A percentile compares a stretch with the other conserved stretches of the same genome.
Evolutionary conservation across 2,329 filamentous ascomycete species (phyloP).

Genomic region (Ustulina deusta): DNA sequence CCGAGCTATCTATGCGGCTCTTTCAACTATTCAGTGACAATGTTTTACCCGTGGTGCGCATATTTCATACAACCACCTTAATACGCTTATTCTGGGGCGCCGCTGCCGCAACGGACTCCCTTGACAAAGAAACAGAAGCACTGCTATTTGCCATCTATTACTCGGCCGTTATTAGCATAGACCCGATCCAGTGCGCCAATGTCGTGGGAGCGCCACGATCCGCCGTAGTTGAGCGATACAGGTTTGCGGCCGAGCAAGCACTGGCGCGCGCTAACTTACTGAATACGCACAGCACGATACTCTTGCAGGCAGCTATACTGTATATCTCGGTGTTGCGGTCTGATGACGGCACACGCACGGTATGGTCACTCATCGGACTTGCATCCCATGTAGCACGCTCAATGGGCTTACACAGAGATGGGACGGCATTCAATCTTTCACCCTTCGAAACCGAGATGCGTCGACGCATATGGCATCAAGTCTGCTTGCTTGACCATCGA

Average conservation of each 20-base stretch:
- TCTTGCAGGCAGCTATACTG: slow-evolving; percentile 71
- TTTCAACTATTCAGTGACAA: slow-evolving; percentile 47
- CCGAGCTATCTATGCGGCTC: slow-evolving; percentile 43
- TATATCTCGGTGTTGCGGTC: slow-evolving; percentile 68
- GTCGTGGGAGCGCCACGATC: slow-evolving; percentile 65
- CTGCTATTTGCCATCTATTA: slow-evolving; percentile 74
- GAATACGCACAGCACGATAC: slow-evolving; percentile 69
- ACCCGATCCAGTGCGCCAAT: slow-evolving; percentile 58
- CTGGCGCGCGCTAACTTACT: slow-evolving; percentile 72
- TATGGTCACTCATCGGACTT: slow-evolving; percentile 54
- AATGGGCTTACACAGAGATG: slow-evolving; percentile 64
- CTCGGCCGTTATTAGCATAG: slow-evolving; percentile 65
- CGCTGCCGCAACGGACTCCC: slow-evolving; percentile 36
- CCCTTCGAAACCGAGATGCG: slow-evolving; percentile 65
- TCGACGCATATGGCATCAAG: slow-evolving; percentile 64
- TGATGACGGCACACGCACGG: slow-evolving; percentile 54
- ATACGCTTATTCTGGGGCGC: slow-evolving; percentile 46
- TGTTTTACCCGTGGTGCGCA: slow-evolving; percentile 45
- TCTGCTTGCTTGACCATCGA: slow-evolving; percentile 61
- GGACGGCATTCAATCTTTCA: slow-evolving; percentile 58
- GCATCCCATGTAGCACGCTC: slow-evolving; percentile 50
- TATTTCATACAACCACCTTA: slow-evolving; percentile 50
- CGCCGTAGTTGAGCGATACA: slow-evolving; percentile 64
- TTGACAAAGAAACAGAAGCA: slow-evolving; percentile 64
- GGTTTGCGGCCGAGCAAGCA: slow-evolving; percentile 73